phyloP scores from a whole-genome alignment of 2,329 filamentous ascomycete species.

The Orbilia javanica region DNA sequence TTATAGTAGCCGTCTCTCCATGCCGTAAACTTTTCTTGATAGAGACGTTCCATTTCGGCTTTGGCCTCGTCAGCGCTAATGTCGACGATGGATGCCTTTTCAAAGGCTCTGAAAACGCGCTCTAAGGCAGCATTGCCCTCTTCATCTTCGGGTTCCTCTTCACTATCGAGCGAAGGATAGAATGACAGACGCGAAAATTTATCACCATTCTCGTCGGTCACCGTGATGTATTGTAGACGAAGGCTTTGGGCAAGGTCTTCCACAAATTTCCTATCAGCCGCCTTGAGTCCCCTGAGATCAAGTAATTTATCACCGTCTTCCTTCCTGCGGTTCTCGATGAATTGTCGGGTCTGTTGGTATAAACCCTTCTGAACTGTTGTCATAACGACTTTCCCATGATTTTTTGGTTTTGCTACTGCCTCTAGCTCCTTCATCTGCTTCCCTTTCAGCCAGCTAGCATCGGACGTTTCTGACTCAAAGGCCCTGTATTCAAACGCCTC shows the following conservation, averaged over 20 bases:
- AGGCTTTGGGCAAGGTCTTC: conserved; percentile 83
- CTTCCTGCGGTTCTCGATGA: conserved; percentile 70
- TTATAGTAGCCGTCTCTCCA: conserved; percentile 97
- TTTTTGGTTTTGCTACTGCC: conserved; percentile 73
- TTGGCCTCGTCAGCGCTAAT: conserved; percentile 82
- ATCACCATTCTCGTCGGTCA: conserved; percentile 75
- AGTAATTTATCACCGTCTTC: conserved; percentile 75
- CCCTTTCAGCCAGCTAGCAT: conserved; percentile 90
- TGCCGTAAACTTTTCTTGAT: conserved; percentile 86
- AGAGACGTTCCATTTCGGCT: conserved; percentile 82
- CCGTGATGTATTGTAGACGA: conserved; percentile 75
- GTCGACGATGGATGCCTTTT: conserved; percentile 88
- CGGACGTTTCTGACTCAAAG: conserved; percentile 89
- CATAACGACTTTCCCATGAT: conserved; percentile 76
- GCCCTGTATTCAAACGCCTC: conserved; percentile 90
- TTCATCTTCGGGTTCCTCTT: conserved; percentile 78
- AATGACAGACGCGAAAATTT: conserved; percentile 76
- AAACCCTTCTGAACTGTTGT: conserved; percentile 84
- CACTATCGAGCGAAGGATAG: conserved; percentile 70
- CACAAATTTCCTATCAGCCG: conserved; percentile 91
- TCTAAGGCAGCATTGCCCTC: conserved; percentile 85
- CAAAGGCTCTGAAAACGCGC: conserved; percentile 88
- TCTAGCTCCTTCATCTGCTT: conserved; percentile 81
- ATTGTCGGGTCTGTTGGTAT: conserved; percentile 85
- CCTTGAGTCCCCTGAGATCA: conserved; percentile 79